These are phyloP conservation scores for Brassica cretica DNA, from an alignment of 345 rosid species.

Conservation along the genomic window DNA sequence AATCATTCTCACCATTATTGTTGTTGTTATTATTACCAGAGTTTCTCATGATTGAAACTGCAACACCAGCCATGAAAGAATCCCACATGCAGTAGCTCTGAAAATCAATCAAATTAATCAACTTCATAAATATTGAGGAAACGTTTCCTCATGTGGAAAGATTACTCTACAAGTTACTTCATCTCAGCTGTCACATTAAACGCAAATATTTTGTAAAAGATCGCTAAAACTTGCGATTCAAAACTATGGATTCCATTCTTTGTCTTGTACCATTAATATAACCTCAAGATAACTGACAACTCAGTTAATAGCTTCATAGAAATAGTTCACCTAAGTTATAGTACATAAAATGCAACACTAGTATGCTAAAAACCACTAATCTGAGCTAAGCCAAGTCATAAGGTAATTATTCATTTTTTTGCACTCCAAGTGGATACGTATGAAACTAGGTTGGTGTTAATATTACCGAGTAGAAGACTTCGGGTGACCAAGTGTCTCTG, in stretches of 20 bases:
- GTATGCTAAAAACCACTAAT: not conserved
- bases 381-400: not conserved
- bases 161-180: not conserved
- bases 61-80: constrained; percentile 79
- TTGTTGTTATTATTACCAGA: constrained; percentile 23
- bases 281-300: not conserved
- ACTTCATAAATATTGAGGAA: not conserved
- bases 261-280: not conserved
- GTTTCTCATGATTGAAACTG: constrained; percentile 66
- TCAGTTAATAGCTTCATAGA: not conserved
- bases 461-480: constrained; percentile 1
- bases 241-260: not conserved
- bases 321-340: not conserved
- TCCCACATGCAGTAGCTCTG: constrained; percentile 96
- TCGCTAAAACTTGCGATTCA: not conserved
- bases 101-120: not conserved
- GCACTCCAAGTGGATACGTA: not conserved
- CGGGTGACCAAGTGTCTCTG: constrained; percentile 58
- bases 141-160: not conserved
- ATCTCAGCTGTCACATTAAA: not conserved
- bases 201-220: not conserved
- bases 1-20: constrained; percentile 55
- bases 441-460: constrained; percentile 3
- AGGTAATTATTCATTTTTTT: not conserved
- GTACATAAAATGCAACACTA: not conserved